Conservation (phyloP, 805 yeast genomes). For the Debaryomyces prosopidis region DNA sequence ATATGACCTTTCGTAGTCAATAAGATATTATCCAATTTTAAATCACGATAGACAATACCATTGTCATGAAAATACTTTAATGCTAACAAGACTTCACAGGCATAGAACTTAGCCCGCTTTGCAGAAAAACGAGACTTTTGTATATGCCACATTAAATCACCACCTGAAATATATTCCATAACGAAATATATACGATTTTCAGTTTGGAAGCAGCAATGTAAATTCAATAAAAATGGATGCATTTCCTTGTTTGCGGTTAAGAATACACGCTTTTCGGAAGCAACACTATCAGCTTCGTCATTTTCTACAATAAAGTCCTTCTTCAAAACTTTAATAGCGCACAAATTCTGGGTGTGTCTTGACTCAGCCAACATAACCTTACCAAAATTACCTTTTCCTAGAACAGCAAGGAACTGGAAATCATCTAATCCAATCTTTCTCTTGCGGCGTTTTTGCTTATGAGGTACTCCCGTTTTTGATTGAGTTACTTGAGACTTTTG, state of each 20-base stretch:
- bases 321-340: constrained; percentile 96
- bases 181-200: constrained; percentile 97
- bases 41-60: constrained; percentile 94
- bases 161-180: constrained; percentile 97
- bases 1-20: constrained; percentile 90
- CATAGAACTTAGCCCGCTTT: constrained; percentile 93
- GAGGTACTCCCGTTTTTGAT: constrained; percentile 22
- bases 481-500: not conserved
- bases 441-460: constrained; percentile 42
- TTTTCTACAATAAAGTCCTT: constrained; percentile 94
- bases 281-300: constrained; percentile 93
- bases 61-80: constrained; percentile 91
- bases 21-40: constrained; percentile 91
- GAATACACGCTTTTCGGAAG: constrained; percentile 92
- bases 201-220: constrained; percentile 96
- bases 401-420: constrained; percentile 88
- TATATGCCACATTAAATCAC: constrained; percentile 99
- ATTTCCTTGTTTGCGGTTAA: constrained; percentile 77
- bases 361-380: constrained; percentile 97
- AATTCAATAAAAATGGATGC: constrained; percentile 89
- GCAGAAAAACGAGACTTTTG: constrained; percentile 89
- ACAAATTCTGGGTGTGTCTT: constrained; percentile 72
- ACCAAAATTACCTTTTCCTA: constrained; percentile 98
- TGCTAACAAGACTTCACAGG: constrained; percentile 92
- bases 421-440: constrained; percentile 90